phyloP scores from a whole-genome alignment of 768 basidiomycete genomes.

The Pleurotus sapidus region DNA sequence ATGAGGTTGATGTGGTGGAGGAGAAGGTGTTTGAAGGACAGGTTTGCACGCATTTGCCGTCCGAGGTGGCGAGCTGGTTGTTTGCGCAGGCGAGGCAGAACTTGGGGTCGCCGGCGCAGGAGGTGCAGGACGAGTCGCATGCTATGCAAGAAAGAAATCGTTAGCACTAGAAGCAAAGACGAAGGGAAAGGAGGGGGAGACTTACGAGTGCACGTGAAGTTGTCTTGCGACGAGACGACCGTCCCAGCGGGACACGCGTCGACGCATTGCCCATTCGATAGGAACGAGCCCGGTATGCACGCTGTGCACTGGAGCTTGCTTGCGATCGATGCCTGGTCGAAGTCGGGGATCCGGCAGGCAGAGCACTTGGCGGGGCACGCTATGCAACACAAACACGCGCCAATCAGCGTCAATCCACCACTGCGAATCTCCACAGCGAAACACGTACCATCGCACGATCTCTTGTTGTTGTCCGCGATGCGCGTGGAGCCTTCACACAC shows the following conservation, averaged over 20 bases:
- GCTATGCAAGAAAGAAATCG: conserved; percentile 30
- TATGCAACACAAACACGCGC: conserved; percentile 24
- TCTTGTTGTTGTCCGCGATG: conserved; percentile 77
- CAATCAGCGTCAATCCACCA: too few species aligned
- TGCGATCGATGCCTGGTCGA: conserved; percentile 62
- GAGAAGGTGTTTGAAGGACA: conserved; percentile 70
- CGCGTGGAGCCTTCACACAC: conserved; percentile 65
- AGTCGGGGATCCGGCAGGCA: conserved; percentile 68
- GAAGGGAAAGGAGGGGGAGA: conserved; percentile 7
- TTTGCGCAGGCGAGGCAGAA: conserved; percentile 75
- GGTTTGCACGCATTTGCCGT: conserved; percentile 67
- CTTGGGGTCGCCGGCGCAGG: conserved; percentile 63
- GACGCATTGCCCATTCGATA: conserved; percentile 70
- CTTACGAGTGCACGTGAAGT: conserved; percentile 63
- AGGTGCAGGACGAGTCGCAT: conserved; percentile 70
- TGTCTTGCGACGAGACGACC: conserved; percentile 70
- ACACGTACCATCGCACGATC: conserved; percentile 72
- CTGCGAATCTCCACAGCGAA: too few species aligned
- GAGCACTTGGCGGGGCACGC: conserved; percentile 79
- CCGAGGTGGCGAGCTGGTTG: conserved; percentile 56
- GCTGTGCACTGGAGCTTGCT: conserved; percentile 69
- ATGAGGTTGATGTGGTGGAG: conserved; percentile 51
- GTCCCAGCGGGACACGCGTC: conserved; percentile 69
- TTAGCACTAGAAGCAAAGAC: neutral
- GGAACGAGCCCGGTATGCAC: conserved; percentile 75